These are phyloP conservation scores for Fraxinus baroniana DNA, from an alignment of 305 asterid species.

Conservation along the genomic window DNA sequence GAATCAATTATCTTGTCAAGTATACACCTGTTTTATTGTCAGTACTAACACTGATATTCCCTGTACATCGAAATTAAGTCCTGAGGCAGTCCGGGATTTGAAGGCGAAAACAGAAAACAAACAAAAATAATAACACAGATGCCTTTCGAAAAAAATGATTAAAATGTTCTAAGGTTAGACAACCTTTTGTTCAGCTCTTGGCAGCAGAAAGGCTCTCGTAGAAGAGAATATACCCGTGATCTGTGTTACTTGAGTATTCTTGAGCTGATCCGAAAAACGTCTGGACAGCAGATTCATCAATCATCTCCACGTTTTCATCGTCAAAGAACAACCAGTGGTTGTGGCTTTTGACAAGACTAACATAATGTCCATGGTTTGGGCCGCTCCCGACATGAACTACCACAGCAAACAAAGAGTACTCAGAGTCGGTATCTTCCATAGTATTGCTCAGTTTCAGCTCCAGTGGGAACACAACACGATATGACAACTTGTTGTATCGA, in stretches of 20 bases:
- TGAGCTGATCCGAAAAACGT: constrained; percentile 82
- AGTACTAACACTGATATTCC: constrained; percentile 21
- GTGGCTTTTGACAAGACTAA: constrained; percentile 83
- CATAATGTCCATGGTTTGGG: constrained; percentile 88
- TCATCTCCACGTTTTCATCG: constrained; percentile 83
- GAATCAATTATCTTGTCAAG: background rate
- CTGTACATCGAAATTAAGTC: constrained; percentile 32
- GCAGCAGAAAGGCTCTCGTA: constrained; percentile 56
- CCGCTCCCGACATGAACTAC: constrained; percentile 94
- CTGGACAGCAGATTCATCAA: constrained; percentile 74
- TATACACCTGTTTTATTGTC: constrained; percentile 19
- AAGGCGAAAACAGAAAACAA: background rate
- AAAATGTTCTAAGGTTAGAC: constrained; percentile 16
- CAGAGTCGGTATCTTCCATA: constrained; percentile 58
- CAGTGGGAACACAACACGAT: constrained; percentile 77
- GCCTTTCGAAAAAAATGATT: background rate
- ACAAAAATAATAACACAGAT: background rate
- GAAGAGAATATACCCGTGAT: constrained; percentile 82
- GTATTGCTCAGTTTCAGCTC: constrained; percentile 75
- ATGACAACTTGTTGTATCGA: constrained; percentile 70
- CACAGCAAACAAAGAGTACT: constrained; percentile 76
- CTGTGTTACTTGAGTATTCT: constrained; percentile 76
- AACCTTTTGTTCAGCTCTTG: constrained; percentile 32
- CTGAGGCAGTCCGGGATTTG: constrained; percentile 23
- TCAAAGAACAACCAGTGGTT: constrained; percentile 87